Conservation (phyloP, 2,329 filamentous ascomycete species). For the Beauveria sp. region DNA sequence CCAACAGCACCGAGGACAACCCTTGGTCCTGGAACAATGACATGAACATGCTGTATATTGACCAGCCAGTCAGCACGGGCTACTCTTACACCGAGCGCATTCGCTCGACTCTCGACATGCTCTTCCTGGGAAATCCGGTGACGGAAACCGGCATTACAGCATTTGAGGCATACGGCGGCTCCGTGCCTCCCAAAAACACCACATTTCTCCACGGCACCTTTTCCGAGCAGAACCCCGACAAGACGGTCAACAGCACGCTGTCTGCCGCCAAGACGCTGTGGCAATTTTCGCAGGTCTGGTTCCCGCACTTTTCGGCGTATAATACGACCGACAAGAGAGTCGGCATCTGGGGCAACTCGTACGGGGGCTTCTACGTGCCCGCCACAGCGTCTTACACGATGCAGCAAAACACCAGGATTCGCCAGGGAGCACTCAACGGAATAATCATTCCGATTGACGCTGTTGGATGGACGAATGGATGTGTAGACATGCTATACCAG, state of each 20-base stretch:
- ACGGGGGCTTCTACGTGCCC: constrained; percentile 63
- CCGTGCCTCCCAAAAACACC: constrained; percentile 27
- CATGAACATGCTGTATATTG: constrained; percentile 42
- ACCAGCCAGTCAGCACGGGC: constrained; percentile 55
- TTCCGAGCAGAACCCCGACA: constrained; percentile 21
- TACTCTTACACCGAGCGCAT: constrained; percentile 54
- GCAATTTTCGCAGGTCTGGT: constrained; percentile 56
- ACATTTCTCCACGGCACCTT: constrained; percentile 29
- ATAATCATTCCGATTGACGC: constrained; percentile 45
- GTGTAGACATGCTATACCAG: constrained; percentile 55
- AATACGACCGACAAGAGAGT: constrained; percentile 46
- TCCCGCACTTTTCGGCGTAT: constrained; percentile 50
- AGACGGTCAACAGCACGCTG: constrained; percentile 41
- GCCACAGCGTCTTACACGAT: constrained; percentile 50
- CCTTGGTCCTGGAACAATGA: constrained; percentile 53
- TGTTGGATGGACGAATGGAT: constrained; percentile 60
- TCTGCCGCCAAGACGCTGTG: constrained; percentile 51
- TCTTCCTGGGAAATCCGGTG: constrained; percentile 31
- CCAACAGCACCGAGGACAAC: constrained; percentile 44
- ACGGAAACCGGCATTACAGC: constrained; percentile 37
- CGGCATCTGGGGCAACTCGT: constrained; percentile 60
- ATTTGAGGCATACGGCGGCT: constrained; percentile 27
- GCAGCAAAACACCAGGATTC: constrained; percentile 49
- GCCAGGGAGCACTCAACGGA: constrained; percentile 22
- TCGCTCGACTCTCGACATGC: constrained; percentile 49